A percentile compares a stretch with the other conserved stretches of the same genome.
Evolutionary conservation across 1,284 basidiomycete genomes (phyloP).

Genomic region (Ceraceosorus bombacis): DNA sequence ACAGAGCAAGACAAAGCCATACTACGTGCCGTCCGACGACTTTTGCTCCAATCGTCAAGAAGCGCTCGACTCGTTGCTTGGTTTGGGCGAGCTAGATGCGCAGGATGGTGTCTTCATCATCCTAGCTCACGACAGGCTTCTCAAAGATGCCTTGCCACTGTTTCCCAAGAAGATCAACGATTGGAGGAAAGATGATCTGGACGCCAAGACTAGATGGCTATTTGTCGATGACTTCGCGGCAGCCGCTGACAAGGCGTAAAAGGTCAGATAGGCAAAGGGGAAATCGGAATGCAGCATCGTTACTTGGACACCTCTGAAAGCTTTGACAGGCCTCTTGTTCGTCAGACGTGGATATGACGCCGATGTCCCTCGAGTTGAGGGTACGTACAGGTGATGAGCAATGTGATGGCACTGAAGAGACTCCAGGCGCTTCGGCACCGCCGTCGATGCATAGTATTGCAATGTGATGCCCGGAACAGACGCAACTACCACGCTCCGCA

Average conservation of each 20-base stretch:
- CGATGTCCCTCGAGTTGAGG: too few relatives aligned
- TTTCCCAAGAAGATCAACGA: conserved; percentile 7
- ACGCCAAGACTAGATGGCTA: background rate
- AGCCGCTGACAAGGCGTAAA: background rate
- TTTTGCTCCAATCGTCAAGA: background rate
- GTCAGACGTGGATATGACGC: too few relatives aligned
- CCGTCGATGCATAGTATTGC: too few relatives aligned
- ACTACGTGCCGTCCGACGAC: background rate
- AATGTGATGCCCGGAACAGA: too few relatives aligned
- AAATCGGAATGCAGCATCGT: too few relatives aligned
- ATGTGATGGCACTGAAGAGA: too few relatives aligned
- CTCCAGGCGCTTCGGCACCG: too few relatives aligned
- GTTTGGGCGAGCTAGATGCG: conserved; percentile 1
- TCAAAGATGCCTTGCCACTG: background rate
- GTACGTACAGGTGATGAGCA: too few relatives aligned
- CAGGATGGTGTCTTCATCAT: conserved; percentile 3
- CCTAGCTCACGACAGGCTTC: conserved; percentile 3
- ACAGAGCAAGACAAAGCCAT: conserved; percentile 1
- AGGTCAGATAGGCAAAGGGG: too few relatives aligned
- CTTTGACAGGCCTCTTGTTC: too few relatives aligned
- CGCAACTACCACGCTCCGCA: too few relatives aligned
- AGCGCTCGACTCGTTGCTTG: background rate
- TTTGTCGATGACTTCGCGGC: conserved; percentile 6
- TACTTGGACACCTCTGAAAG: too few relatives aligned
- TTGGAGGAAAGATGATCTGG: conserved; percentile 3